These are phyloP conservation scores for Lasiosphaeria ovina DNA, from an alignment of 495 filamentous ascomycete genomes.

Conservation along the genomic window DNA sequence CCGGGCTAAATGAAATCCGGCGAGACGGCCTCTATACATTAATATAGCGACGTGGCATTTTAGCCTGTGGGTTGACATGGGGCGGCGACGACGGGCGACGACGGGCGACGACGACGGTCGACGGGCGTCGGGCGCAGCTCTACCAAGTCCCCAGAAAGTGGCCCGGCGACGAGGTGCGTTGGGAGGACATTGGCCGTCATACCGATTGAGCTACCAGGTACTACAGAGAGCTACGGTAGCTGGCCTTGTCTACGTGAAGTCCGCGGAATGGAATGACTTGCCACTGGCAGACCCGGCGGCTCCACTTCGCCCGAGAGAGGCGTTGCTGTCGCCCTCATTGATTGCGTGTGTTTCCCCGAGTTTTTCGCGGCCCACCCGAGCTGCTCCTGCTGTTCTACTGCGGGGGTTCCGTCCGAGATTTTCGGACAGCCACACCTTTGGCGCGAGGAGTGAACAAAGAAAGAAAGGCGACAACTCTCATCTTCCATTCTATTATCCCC, in stretches of 20 bases:
- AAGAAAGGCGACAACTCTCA: too few relatives aligned
- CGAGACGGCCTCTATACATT: constrained; percentile 9
- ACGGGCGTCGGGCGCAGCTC: not conserved
- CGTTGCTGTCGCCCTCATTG: not conserved
- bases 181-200: too few relatives aligned
- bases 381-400: not conserved
- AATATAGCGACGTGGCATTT: constrained; percentile 9
- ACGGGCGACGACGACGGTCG: not conserved
- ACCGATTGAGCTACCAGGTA: too few relatives aligned
- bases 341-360: not conserved
- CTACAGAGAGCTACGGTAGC: too few relatives aligned
- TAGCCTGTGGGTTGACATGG: constrained; percentile 14
- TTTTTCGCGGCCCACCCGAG: not conserved
- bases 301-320: constrained; percentile 10
- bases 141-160: too few relatives aligned
- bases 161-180: too few relatives aligned
- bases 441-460: too few relatives aligned
- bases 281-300: constrained; percentile 14
- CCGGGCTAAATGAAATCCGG: constrained; percentile 8
- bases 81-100: not conserved
- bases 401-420: constrained; percentile 10
- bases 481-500: too few relatives aligned
- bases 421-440: constrained; percentile 2
- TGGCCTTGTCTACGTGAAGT: too few relatives aligned
- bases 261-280: not conserved